Percentiles rank a stretch among this genome's conserved stretches.
These are phyloP conservation scores for Knufia fluminis DNA, from an alignment of 2,329 filamentous ascomycete species.

Conservation along the genomic window DNA sequence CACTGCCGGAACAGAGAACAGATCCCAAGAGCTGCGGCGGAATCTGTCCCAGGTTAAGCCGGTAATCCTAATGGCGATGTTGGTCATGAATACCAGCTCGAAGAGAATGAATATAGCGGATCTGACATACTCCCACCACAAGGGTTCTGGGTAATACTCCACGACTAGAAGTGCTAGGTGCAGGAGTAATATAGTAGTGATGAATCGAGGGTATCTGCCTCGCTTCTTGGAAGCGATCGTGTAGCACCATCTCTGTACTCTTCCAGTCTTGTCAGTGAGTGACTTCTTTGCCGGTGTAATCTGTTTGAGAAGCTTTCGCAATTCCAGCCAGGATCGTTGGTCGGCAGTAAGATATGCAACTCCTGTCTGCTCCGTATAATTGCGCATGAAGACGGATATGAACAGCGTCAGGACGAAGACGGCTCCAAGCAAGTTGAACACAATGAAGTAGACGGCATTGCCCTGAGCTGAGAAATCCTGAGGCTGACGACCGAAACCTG, in stretches of 20 bases:
- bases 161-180: constrained; percentile 76
- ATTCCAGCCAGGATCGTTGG: constrained; percentile 90
- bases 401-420: constrained; percentile 96
- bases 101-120: constrained; percentile 70
- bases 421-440: constrained; percentile 91
- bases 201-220: constrained; percentile 77
- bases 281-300: constrained; percentile 92
- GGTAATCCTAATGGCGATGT: constrained; percentile 73
- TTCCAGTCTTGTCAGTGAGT: constrained; percentile 63
- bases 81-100: constrained; percentile 71
- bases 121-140: constrained; percentile 60
- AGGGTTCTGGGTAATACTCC: constrained; percentile 72
- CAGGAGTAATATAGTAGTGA: constrained; percentile 69
- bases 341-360: constrained; percentile 93
- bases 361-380: constrained; percentile 96
- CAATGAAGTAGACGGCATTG: constrained; percentile 87
- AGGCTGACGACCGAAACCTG: constrained; percentile 65
- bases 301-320: constrained; percentile 83
- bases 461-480: constrained; percentile 59
- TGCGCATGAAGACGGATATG: constrained; percentile 98
- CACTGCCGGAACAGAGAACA: constrained; percentile 76
- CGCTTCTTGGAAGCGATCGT: constrained; percentile 88
- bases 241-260: constrained; percentile 90
- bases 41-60: constrained; percentile 90
- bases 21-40: constrained; percentile 85